Conservation (phyloP, 768 basidiomycete species). For the Agaricus sinodeliciosus region DNA sequence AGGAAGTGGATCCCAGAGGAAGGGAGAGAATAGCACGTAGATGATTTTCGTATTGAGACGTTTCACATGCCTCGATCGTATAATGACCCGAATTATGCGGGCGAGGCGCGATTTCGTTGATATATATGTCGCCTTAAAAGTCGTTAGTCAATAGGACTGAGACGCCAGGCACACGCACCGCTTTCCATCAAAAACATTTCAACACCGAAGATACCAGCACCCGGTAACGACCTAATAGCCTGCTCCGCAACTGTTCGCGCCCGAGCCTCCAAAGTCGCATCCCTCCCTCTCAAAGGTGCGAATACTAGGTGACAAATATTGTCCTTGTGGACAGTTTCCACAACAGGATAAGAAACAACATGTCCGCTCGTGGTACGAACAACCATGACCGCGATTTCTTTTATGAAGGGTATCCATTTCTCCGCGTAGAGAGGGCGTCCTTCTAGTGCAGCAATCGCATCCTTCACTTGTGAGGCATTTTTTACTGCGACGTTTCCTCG, state of each 20-base stretch:
- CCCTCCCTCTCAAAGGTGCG: conserved; percentile 67
- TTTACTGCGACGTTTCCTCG: conserved; percentile 83
- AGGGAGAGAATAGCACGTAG: conserved; percentile 88
- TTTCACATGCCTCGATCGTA: conserved; percentile 95
- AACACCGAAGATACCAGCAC: conserved; percentile 94
- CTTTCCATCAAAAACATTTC: conserved; percentile 94
- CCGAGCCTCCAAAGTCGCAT: conserved; percentile 45
- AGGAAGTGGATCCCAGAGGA: conserved; percentile 81
- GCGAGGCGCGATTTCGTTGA: conserved; percentile 97
- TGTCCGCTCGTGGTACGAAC: conserved; percentile 73
- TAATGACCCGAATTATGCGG: conserved; percentile 99
- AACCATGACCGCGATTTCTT: conserved; percentile 97
- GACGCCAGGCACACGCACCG: conserved; percentile 37
- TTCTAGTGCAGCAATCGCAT: conserved; percentile 47
- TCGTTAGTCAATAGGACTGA: no score
- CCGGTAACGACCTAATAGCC: conserved; percentile 71
- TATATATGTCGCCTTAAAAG: conserved; percentile 56
- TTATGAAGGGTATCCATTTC: conserved; percentile 83
- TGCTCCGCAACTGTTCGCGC: conserved; percentile 74
- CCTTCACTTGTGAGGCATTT: conserved; percentile 40
- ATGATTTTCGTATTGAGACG: conserved; percentile 97
- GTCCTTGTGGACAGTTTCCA: conserved; percentile 93
- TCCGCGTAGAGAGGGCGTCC: conserved; percentile 86
- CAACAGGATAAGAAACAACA: conserved; percentile 79
- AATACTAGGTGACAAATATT: conserved; percentile 92